These are phyloP conservation scores for Wolfiporia cocos DNA, from an alignment of 1,284 basidiomycete species.

Conservation along the genomic window DNA sequence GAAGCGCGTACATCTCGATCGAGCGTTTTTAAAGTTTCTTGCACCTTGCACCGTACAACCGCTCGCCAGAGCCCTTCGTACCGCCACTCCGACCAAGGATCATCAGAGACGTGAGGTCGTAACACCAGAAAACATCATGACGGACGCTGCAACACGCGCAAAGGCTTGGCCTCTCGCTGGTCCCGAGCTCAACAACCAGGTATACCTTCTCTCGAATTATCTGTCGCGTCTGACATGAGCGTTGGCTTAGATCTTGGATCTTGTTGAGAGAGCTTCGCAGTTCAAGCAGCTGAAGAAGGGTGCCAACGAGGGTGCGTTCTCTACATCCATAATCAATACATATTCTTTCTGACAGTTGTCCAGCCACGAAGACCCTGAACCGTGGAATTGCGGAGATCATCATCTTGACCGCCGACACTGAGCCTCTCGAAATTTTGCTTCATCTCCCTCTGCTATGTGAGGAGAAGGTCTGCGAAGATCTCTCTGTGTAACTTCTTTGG, in stretches of 20 bases:
- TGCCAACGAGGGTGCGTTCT: slow-evolving; percentile 77
- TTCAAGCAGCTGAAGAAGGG: slow-evolving; percentile 99
- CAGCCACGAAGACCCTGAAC: slow-evolving; percentile 96
- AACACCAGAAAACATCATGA: slow-evolving; percentile 36
- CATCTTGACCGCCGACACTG: slow-evolving; percentile 95
- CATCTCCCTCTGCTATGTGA: slow-evolving; percentile 97
- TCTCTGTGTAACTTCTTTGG: background rate
- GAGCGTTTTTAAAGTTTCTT: no score
- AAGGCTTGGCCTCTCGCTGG: slow-evolving; percentile 95
- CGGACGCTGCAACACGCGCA: slow-evolving; percentile 41
- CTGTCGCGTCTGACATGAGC: no score
- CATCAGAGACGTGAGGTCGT: slow-evolving; percentile 67
- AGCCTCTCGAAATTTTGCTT: slow-evolving; percentile 96
- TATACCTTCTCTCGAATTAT: no score
- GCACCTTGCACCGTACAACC: no score
- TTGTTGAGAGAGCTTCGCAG: slow-evolving; percentile 85
- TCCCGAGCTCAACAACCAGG: slow-evolving; percentile 89
- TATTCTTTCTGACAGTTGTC: slow-evolving; percentile 7
- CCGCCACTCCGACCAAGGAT: slow-evolving; percentile 80
- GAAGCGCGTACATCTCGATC: no score
- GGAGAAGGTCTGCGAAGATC: slow-evolving; percentile 73
- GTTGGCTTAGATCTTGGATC: slow-evolving; percentile 83
- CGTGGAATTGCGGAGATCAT: slow-evolving; percentile 99
- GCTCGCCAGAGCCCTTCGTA: no score
- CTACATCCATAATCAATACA: background rate